Evolutionary conservation across 2,329 filamentous ascomycete species (phyloP).

Genomic region (Magnaporthiopsis poae): DNA sequence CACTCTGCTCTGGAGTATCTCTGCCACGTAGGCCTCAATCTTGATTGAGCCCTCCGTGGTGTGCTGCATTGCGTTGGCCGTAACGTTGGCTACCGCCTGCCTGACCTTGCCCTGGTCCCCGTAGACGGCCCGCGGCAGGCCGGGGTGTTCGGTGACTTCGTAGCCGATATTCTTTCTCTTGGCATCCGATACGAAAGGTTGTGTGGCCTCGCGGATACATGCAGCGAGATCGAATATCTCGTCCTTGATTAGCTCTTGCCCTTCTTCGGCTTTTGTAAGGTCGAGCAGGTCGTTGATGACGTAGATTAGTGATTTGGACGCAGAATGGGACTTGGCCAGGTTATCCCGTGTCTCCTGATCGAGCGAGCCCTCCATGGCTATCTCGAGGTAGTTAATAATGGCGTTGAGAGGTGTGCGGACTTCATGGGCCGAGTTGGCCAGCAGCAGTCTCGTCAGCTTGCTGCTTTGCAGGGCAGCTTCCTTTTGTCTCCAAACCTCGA

Average conservation of each 20-base stretch:
- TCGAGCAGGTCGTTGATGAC: constrained; percentile 89
- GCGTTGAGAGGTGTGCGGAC: constrained; percentile 84
- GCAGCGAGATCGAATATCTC: constrained; percentile 64
- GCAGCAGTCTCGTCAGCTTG: constrained; percentile 64
- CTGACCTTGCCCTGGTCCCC: constrained; percentile 74
- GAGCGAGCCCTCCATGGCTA: constrained; percentile 70
- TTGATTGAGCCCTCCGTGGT: constrained; percentile 58
- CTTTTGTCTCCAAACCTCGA: constrained; percentile 87
- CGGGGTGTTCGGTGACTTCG: constrained; percentile 55
- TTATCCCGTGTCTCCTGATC: constrained; percentile 80
- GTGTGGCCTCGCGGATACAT: constrained; percentile 68
- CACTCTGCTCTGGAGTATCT: constrained; percentile 39
- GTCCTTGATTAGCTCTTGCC: constrained; percentile 66
- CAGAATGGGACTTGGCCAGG: constrained; percentile 72
- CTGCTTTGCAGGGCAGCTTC: constrained; percentile 75
- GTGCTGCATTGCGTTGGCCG: constrained; percentile 75
- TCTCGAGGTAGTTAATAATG: constrained; percentile 90
- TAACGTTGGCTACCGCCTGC: constrained; percentile 73
- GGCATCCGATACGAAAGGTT: constrained; percentile 64
- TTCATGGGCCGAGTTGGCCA: constrained; percentile 85
- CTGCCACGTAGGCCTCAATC: constrained; percentile 58
- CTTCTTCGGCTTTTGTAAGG: constrained; percentile 78
- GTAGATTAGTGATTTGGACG: constrained; percentile 84
- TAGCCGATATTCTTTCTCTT: constrained; percentile 66
- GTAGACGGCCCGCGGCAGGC: constrained; percentile 59